Evolutionary conservation across 2,329 filamentous ascomycete genomes (phyloP).

Genomic region (Penicillium sp.): DNA sequence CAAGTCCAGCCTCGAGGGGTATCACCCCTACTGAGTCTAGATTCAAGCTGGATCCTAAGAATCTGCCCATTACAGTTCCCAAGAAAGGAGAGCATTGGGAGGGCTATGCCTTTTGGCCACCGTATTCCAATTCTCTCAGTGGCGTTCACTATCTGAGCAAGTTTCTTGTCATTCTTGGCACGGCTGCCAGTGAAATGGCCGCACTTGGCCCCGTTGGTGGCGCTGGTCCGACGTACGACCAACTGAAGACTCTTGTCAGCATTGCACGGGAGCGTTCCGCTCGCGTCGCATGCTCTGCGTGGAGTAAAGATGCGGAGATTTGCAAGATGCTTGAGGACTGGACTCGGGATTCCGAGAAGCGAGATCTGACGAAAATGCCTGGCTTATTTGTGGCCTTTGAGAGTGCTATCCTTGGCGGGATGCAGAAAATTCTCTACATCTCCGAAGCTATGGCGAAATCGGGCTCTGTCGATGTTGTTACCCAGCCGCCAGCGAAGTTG

Average conservation of each 20-base stretch:
- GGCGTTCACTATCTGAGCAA: conserved; percentile 88
- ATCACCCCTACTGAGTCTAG: conserved; percentile 67
- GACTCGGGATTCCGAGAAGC: conserved; percentile 77
- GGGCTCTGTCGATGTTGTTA: conserved; percentile 74
- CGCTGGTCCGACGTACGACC: conserved; percentile 62
- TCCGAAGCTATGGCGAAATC: conserved; percentile 79
- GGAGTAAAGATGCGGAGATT: conserved; percentile 91
- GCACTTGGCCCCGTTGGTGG: conserved; percentile 68
- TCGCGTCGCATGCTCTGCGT: conserved; percentile 81
- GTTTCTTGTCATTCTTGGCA: conserved; percentile 79
- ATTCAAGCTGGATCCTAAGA: conserved; percentile 78
- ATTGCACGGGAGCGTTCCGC: conserved; percentile 81
- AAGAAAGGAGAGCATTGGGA: conserved; percentile 86
- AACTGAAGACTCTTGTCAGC: conserved; percentile 73
- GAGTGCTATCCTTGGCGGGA: conserved; percentile 74
- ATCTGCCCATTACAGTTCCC: conserved; percentile 74
- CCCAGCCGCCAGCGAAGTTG: conserved; percentile 81
- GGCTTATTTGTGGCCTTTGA: conserved; percentile 84
- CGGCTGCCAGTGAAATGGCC: conserved; percentile 82
- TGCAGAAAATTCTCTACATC: conserved; percentile 96
- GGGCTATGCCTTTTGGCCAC: conserved; percentile 94
- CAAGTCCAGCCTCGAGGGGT: conserved; percentile 59
- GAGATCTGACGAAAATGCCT: conserved; percentile 90
- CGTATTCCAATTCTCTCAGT: conserved; percentile 85
- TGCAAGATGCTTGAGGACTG: conserved; percentile 93